phyloP scores from a whole-genome alignment of 2,329 filamentous ascomycete genomes.

The Stemphylium beticola region DNA sequence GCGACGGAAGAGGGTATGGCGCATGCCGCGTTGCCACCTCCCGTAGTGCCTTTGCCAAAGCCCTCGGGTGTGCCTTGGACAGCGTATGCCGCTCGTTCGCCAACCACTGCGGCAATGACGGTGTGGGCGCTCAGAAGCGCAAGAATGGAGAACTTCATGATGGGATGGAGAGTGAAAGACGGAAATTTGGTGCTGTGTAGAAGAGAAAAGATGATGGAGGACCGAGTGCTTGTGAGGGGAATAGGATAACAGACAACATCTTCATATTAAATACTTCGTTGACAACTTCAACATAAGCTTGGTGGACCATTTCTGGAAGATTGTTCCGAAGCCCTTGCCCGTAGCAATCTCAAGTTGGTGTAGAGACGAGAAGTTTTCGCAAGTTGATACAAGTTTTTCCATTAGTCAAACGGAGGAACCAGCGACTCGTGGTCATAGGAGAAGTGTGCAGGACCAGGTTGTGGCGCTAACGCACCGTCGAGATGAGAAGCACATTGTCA shows the following conservation, averaged over 20 bases:
- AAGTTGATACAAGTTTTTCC: conserved; percentile 1
- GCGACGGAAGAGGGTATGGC: conserved; percentile 10
- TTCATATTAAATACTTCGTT: not conserved
- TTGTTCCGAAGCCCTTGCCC: not conserved
- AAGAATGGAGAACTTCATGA: conserved; percentile 8
- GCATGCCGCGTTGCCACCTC: conserved; percentile 22
- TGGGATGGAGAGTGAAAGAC: not conserved
- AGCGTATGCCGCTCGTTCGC: not conserved
- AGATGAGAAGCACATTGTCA: not conserved
- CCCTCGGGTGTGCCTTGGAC: conserved; percentile 11
- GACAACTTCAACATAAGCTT: not conserved
- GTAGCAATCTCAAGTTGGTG: not conserved
- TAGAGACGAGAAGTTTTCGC: not conserved
- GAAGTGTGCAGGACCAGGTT: not conserved
- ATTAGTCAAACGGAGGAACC: conserved; percentile 1
- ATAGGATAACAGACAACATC: not conserved
- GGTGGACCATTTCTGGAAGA: not conserved
- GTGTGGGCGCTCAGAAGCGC: conserved; percentile 5
- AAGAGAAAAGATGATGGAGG: not conserved
- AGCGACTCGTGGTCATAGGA: not conserved
- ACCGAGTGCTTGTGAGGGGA: not conserved
- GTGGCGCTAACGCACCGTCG: not conserved
- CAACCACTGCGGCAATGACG: conserved; percentile 2
- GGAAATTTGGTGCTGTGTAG: not conserved
- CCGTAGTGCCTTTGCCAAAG: conserved; percentile 14